Evolutionary conservation across 352 stramenopile genomes (phyloP).

Genomic region (Phytopythium oedochilum): DNA sequence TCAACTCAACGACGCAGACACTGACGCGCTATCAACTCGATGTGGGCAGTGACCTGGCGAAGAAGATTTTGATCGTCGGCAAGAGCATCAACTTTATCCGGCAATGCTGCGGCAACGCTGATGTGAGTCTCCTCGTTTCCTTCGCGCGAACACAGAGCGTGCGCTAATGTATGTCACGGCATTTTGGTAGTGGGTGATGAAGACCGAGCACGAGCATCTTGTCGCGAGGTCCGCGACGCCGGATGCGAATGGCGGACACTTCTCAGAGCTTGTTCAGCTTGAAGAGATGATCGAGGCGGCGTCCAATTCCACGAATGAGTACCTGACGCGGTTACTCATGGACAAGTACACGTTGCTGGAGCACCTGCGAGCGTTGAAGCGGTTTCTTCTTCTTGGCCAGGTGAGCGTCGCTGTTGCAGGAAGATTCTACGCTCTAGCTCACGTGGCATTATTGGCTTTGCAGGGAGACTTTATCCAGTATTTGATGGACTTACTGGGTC

Average conservation of each 20-base stretch:
- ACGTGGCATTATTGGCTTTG: neutral
- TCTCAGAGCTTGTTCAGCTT: slow-evolving; percentile 63
- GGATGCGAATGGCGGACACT: slow-evolving; percentile 57
- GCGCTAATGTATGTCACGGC: neutral
- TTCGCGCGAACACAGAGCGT: neutral
- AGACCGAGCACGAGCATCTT: slow-evolving; percentile 31
- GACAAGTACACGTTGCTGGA: slow-evolving; percentile 92
- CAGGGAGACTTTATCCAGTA: slow-evolving; percentile 97
- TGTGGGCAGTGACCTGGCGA: slow-evolving; percentile 77
- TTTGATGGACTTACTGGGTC: slow-evolving; percentile 92
- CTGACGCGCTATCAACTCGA: neutral
- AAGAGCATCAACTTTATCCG: slow-evolving; percentile 99
- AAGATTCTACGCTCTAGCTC: neutral
- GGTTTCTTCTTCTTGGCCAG: slow-evolving; percentile 98
- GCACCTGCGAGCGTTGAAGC: slow-evolving; percentile 96
- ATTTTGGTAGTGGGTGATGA: slow-evolving; percentile 63
- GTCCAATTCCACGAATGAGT: slow-evolving; percentile 81
- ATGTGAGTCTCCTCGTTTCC: slow-evolving; percentile 36
- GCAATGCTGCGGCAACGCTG: slow-evolving; percentile 89
- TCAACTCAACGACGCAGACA: neutral
- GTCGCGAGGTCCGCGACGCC: slow-evolving; percentile 26
- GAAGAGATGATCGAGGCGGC: slow-evolving; percentile 79
- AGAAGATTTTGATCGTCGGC: slow-evolving; percentile 94
- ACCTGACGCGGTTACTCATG: slow-evolving; percentile 90
- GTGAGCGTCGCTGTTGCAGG: slow-evolving; percentile 7